Base-by-base conservation (phyloP, 257 asterid species). In the Fraxinus cuspidata region DNA sequence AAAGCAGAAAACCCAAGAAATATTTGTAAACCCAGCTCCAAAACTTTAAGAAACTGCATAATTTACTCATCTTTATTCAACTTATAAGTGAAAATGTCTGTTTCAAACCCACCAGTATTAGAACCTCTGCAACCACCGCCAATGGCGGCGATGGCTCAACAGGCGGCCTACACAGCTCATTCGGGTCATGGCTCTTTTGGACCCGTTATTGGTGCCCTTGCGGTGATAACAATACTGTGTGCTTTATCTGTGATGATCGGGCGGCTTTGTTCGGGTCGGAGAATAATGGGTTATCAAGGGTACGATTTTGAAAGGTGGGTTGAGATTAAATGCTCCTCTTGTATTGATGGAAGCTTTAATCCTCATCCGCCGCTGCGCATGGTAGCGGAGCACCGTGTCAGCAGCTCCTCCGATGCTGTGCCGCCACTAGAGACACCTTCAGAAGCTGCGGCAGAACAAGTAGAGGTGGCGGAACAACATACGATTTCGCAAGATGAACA, bases 291-390 rank as follows among this genome's bases (percentile, higher is more conserved):
- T 5, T 86, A 40, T 1, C 94, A 85, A 3, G 89, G 82, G 87
- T 91, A 89, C 83, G 97, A 92, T 77, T 84, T 92, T 19, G 97
- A 92, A 67, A 81, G 90, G 38, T 94, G 99, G 99, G 90, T 88
- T 2, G 99, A 94, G 79, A 81, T 86, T n/a, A 94, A 92, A 85
- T 94, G 97, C 79, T 87, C 90, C 9, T 81, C 97, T 70, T 94
- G 97, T 79, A 85, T 94, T n/a, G 97, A 92, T 35, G 97, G 97
- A 9, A 86, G 94, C 81, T 82, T 89, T 80, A 87, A 87, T 71
- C 85, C 84, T 29, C 87, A 87, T 9, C 82, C 74, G n/a, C 89
- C 87, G 18, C 83, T 87, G n/a, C 81, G 82, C 27, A 72, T 69
- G 74, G 88, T 82, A 74, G 89, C 71, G 73, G 90, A 85, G 83